Percentiles rank a stretch among this genome's conserved stretches.
These are phyloP conservation scores for Globisporangium orthogonon DNA, from an alignment of 352 stramenopile genomes.

Conservation along the genomic window DNA sequence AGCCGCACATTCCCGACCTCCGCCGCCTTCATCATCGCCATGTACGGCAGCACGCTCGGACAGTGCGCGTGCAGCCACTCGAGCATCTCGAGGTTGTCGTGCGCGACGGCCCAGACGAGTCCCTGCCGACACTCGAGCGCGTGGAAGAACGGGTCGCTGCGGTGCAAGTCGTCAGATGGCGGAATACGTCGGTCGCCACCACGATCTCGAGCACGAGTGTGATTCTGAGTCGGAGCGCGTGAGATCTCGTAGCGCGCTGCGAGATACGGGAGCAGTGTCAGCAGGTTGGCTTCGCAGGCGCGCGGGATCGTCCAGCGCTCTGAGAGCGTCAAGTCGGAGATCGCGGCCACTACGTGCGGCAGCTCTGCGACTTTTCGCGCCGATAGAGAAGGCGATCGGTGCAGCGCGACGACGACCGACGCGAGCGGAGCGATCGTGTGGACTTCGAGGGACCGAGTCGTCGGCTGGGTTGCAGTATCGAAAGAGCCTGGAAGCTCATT, in stretches of 20 bases:
- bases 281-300: conserved; percentile 1
- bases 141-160: conserved; percentile 2
- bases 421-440: no score
- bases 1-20: neutral
- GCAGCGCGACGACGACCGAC: no score
- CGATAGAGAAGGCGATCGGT: neutral
- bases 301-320: neutral
- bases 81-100: conserved; percentile 3
- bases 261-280: neutral
- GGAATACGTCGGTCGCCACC: neutral
- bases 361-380: neutral
- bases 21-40: neutral
- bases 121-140: neutral
- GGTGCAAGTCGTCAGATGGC: neutral
- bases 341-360: neutral
- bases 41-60: neutral
- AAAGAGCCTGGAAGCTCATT: no score
- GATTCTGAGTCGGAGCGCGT: neutral
- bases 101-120: neutral
- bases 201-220: no score
- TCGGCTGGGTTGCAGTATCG: no score
- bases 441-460: no score
- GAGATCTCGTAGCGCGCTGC: neutral
- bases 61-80: conserved; percentile 2
- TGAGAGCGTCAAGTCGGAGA: neutral